These are phyloP conservation scores for Macaranga tanarius DNA, from an alignment of 441 rosid genomes.

Conservation along the genomic window DNA sequence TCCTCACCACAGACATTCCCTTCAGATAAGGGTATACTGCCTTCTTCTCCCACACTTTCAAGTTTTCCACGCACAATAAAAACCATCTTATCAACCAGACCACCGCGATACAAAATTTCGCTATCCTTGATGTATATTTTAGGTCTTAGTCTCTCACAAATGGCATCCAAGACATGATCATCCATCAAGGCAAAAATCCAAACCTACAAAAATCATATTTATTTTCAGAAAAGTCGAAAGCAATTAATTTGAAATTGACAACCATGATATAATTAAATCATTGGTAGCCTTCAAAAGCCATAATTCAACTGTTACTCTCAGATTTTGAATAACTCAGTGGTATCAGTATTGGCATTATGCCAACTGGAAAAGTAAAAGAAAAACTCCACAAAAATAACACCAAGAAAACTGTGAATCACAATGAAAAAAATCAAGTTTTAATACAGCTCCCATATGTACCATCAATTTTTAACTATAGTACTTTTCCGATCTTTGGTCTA, in stretches of 20 bases:
- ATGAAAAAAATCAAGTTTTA: too few species aligned
- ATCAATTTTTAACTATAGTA: too few species aligned
- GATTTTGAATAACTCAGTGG: neutral
- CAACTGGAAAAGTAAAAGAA: too few species aligned
- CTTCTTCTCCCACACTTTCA: conserved; percentile 67
- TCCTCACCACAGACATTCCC: conserved; percentile 89
- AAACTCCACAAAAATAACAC: too few species aligned
- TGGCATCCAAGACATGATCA: conserved; percentile 65
- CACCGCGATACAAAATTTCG: conserved; percentile 49
- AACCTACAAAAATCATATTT: conserved; percentile 46
- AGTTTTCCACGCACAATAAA: conserved; percentile 78
- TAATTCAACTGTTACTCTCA: neutral
- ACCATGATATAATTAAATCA: neutral
- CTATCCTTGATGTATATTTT: conserved; percentile 66
- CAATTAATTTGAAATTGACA: neutral
- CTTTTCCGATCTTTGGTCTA: too few species aligned
- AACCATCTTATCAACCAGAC: conserved; percentile 72
- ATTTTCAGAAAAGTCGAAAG: neutral
- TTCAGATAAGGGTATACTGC: conserved; percentile 44
- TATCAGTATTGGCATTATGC: too few species aligned
- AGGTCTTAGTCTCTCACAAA: conserved; percentile 71
- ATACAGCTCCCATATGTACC: too few species aligned
- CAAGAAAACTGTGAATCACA: too few species aligned
- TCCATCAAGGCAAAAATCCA: conserved; percentile 72
- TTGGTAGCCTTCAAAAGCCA: neutral